Evolutionary conservation across 2,329 filamentous ascomycete species (phyloP).

Genomic region (Periconia sp.): DNA sequence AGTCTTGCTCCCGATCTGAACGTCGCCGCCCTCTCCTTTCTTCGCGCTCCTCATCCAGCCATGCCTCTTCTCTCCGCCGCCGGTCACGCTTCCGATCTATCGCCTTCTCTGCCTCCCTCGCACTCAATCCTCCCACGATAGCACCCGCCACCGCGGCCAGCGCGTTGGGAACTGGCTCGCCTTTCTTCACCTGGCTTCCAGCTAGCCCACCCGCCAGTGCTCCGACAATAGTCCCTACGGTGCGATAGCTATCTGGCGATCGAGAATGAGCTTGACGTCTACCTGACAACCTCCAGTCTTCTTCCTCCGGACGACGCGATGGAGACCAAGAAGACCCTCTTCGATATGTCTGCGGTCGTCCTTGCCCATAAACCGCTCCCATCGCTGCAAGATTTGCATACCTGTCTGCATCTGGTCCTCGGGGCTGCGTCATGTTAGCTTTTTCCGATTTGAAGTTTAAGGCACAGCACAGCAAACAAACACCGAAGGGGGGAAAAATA

Average conservation of each 20-base stretch:
- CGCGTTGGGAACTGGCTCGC: conserved; percentile 19
- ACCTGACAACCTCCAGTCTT: conserved; percentile 14
- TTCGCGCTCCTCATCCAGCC: conserved; percentile 7
- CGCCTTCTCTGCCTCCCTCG: conserved; percentile 27
- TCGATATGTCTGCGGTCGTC: conserved; percentile 21
- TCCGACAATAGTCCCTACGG: conserved; percentile 31
- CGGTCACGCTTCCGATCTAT: conserved; percentile 22
- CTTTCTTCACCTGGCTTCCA: conserved; percentile 31
- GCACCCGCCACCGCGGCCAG: conserved; percentile 37
- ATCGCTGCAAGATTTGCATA: conserved; percentile 4
- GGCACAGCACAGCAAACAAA: neutral
- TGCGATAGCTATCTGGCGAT: conserved; percentile 25
- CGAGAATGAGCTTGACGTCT: conserved; percentile 17
- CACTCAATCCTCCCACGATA: conserved; percentile 38
- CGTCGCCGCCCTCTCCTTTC: conserved; percentile 6
- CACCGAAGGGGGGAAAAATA: neutral
- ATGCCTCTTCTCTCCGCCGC: conserved; percentile 8
- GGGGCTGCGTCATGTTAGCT: neutral
- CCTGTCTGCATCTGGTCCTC: conserved; percentile 9
- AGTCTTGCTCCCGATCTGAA: neutral
- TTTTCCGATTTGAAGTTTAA: neutral
- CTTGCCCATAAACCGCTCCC: conserved; percentile 4
- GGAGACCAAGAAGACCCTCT: conserved; percentile 32
- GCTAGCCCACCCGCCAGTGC: conserved; percentile 38
- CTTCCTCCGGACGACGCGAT: conserved; percentile 17